phyloP scores from a whole-genome alignment of 306 rosid species.

The Acacia confusa region DNA sequence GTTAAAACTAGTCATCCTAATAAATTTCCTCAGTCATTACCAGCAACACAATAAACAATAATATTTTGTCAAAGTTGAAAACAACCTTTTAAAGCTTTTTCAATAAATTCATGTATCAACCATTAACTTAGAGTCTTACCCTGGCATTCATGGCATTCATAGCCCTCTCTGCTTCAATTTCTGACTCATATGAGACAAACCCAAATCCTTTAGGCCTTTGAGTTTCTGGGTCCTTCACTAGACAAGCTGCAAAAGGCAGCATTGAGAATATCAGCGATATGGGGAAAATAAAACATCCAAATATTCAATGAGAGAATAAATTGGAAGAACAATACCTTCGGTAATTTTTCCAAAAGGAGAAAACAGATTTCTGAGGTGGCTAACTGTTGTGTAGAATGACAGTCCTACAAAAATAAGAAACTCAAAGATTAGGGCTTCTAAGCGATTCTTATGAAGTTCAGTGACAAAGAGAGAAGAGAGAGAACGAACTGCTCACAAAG shows the following conservation, averaged over 20 bases:
- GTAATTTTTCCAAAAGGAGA: constrained; percentile 63
- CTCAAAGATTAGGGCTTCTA: background rate
- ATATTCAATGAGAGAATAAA: background rate
- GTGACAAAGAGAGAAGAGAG: background rate
- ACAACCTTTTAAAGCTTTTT: background rate
- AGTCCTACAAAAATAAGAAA: constrained; percentile 49
- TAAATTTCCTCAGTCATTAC: background rate
- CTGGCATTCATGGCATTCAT: constrained; percentile 70
- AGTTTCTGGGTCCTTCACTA: constrained; percentile 52
- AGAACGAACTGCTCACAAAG: constrained; percentile 56
- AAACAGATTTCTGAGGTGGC: constrained; percentile 50
- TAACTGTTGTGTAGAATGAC: constrained; percentile 55
- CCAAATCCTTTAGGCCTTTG: constrained; percentile 87
- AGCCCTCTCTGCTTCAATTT: constrained; percentile 68
- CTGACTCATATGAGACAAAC: constrained; percentile 63
- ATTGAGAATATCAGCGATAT: background rate
- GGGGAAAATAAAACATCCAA: background rate
- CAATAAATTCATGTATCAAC: background rate
- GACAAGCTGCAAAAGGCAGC: constrained; percentile 39
- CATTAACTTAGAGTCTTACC: constrained; percentile 43
- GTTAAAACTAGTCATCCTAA: background rate
- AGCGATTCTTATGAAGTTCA: background rate
- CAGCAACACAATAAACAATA: background rate
- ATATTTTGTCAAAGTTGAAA: background rate
- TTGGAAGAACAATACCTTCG: constrained; percentile 42